Conservation (phyloP, 2,329 filamentous ascomycete genomes). For the Pseudogymnoascus sp. region DNA sequence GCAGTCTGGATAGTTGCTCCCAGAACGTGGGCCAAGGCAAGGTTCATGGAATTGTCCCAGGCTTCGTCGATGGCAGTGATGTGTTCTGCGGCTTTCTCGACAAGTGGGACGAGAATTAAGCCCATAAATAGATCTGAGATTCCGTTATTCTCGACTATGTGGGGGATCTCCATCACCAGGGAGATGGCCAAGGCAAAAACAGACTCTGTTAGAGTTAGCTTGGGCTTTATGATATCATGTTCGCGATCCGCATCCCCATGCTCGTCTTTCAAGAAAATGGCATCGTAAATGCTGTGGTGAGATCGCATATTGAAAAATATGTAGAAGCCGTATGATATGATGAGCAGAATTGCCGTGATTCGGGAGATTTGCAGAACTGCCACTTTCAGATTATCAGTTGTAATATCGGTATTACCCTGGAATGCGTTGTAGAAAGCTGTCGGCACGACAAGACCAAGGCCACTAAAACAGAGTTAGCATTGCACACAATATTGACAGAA, state of each 20-base stretch:
- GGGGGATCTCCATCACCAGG: conserved; percentile 63
- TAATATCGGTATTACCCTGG: conserved; percentile 26
- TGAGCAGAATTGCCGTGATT: conserved; percentile 59
- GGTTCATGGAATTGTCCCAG: conserved; percentile 76
- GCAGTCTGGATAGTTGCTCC: conserved; percentile 85
- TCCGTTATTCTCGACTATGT: conserved; percentile 42
- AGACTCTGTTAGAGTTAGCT: conserved; percentile 68
- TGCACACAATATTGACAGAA: background rate
- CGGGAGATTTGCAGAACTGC: conserved; percentile 60
- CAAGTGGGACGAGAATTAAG: conserved; percentile 69
- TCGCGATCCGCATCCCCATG: conserved; percentile 54
- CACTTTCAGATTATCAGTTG: conserved; percentile 34
- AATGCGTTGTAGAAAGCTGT: conserved; percentile 42
- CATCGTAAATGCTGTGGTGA: conserved; percentile 69
- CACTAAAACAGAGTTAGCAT: conserved; percentile 27
- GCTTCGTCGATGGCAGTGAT: conserved; percentile 78
- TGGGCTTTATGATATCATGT: conserved; percentile 50
- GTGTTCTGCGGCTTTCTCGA: conserved; percentile 82
- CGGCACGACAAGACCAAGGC: conserved; percentile 37
- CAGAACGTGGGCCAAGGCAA: conserved; percentile 76
- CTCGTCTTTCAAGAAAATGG: conserved; percentile 64
- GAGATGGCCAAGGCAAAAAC: conserved; percentile 55
- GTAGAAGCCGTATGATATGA: conserved; percentile 59
- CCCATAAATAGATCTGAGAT: conserved; percentile 54
- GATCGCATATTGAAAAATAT: conserved; percentile 67